phyloP scores from a whole-genome alignment of 805 yeast species.

The Metschnikowia colocasiae region DNA sequence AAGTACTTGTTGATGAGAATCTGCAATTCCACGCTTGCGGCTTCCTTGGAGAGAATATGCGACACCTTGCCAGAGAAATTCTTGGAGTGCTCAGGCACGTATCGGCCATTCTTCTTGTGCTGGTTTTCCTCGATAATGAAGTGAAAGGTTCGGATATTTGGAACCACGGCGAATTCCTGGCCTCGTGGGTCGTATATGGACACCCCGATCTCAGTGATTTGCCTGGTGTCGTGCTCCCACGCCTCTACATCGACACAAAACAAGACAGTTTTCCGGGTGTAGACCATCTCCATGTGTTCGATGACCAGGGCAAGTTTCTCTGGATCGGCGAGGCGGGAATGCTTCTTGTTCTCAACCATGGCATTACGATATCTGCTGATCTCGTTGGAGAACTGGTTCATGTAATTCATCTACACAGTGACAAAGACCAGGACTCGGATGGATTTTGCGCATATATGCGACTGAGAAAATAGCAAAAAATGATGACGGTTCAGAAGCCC shows the following conservation, averaged over 20 bases:
- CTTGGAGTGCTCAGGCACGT: slow-evolving; percentile 22
- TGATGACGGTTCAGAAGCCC: no score
- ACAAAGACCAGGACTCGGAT: not conserved
- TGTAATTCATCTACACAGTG: not conserved
- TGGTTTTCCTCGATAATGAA: slow-evolving; percentile 18
- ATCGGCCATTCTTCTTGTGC: slow-evolving; percentile 17
- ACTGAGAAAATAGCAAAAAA: no score
- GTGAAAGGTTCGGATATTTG: slow-evolving; percentile 19
- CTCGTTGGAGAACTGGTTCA: not conserved
- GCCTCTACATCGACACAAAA: slow-evolving; percentile 27
- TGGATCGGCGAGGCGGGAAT: slow-evolving; percentile 2
- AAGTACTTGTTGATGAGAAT: slow-evolving; percentile 16
- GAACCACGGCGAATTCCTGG: slow-evolving; percentile 15
- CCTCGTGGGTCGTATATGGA: slow-evolving; percentile 22
- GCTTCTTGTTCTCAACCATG: not conserved
- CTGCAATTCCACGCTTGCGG: slow-evolving; percentile 10
- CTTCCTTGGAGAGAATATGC: slow-evolving; percentile 10
- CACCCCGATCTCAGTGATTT: slow-evolving; percentile 26
- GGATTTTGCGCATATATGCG: not conserved
- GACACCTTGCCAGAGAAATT: slow-evolving; percentile 20
- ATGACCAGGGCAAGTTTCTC: not conserved
- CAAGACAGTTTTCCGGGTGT: slow-evolving; percentile 17
- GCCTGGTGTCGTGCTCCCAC: slow-evolving; percentile 15
- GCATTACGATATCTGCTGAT: not conserved
- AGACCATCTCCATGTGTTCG: slow-evolving; percentile 18